These are phyloP conservation scores for Exophiala dermatitidis DNA, from an alignment of 2,329 filamentous ascomycete species.

Conservation along the genomic window DNA sequence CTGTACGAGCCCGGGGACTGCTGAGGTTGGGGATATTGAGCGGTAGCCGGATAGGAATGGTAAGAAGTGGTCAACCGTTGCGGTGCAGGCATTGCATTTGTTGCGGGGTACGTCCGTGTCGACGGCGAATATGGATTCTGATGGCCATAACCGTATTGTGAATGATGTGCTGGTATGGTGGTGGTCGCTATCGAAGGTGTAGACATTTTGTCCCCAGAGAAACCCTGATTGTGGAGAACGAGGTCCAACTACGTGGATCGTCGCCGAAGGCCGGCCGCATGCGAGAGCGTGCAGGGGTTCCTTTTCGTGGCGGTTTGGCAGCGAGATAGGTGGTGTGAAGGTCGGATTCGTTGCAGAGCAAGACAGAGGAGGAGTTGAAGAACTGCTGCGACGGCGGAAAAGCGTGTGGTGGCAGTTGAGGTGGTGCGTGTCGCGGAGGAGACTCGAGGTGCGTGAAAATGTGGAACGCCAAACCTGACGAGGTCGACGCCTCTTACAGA, in stretches of 20 bases:
- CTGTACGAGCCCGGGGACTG: constrained; percentile 29
- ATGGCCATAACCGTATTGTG: constrained; percentile 56
- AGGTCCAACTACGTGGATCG: constrained; percentile 19
- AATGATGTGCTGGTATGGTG: constrained; percentile 62
- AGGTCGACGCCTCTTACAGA: constrained; percentile 10
- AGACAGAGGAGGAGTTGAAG: not conserved
- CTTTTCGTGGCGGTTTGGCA: not conserved
- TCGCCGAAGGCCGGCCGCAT: constrained; percentile 15
- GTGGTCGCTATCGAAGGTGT: constrained; percentile 71
- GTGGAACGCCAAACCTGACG: constrained; percentile 18
- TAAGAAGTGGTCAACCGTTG: constrained; percentile 40
- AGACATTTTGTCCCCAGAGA: constrained; percentile 53
- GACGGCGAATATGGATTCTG: constrained; percentile 50
- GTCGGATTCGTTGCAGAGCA: not conserved
- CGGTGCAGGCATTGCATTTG: constrained; percentile 36
- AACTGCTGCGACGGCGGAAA: not conserved
- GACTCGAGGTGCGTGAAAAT: constrained; percentile 15
- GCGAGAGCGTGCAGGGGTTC: constrained; percentile 4
- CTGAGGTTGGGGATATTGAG: constrained; percentile 27
- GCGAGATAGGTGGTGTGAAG: not conserved
- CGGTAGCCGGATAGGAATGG: constrained; percentile 35
- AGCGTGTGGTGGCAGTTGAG: not conserved
- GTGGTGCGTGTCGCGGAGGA: constrained; percentile 2
- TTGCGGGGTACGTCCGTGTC: constrained; percentile 44
- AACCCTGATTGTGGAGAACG: constrained; percentile 11